phyloP scores from a whole-genome alignment of 2,329 filamentous ascomycete genomes.

The Elsinoe perseae region DNA sequence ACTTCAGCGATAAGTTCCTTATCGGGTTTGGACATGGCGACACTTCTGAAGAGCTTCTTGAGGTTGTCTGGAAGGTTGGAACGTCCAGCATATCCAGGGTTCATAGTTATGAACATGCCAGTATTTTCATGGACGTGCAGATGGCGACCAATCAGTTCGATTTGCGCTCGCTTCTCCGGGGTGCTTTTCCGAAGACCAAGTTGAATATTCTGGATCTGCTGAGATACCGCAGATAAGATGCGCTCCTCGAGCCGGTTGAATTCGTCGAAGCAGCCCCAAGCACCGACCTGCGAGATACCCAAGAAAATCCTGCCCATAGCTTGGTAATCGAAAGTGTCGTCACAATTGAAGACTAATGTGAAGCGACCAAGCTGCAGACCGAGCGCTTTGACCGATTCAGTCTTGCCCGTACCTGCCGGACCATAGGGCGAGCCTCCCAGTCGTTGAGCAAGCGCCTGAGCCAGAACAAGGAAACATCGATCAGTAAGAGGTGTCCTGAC shows the following conservation, averaged over 20 bases:
- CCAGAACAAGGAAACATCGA: slow-evolving; percentile 95
- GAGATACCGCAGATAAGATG: slow-evolving; percentile 94
- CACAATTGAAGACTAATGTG: slow-evolving; percentile 97
- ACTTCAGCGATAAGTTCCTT: slow-evolving; percentile 99
- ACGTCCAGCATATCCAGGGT: slow-evolving; percentile 94
- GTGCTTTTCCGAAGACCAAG: slow-evolving; percentile 80
- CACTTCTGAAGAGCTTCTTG: slow-evolving; percentile 98
- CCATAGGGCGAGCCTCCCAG: slow-evolving; percentile 96
- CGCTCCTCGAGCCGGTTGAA: slow-evolving; percentile 98
- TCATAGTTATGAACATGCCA: slow-evolving; percentile 99
- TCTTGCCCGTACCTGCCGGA: slow-evolving; percentile 96
- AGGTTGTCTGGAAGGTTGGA: slow-evolving; percentile 97
- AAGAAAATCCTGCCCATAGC: slow-evolving; percentile 99
- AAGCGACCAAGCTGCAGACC: slow-evolving; percentile 95
- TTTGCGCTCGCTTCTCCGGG: slow-evolving; percentile 76
- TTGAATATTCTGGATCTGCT: slow-evolving; percentile 99
- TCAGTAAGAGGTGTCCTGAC: slow-evolving; percentile 96
- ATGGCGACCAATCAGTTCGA: slow-evolving; percentile 88
- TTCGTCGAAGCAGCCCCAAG: slow-evolving; percentile 99
- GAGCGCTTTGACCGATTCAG: slow-evolving; percentile 95
- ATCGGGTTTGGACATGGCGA: slow-evolving; percentile 99
- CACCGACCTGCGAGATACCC: slow-evolving; percentile 96
- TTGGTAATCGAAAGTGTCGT: slow-evolving; percentile 99
- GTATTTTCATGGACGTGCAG: slow-evolving; percentile 86
- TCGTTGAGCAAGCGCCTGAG: slow-evolving; percentile 87